These are phyloP conservation scores for Gossypium gossypioides DNA, from an alignment of 441 rosid species.

Conservation along the genomic window DNA sequence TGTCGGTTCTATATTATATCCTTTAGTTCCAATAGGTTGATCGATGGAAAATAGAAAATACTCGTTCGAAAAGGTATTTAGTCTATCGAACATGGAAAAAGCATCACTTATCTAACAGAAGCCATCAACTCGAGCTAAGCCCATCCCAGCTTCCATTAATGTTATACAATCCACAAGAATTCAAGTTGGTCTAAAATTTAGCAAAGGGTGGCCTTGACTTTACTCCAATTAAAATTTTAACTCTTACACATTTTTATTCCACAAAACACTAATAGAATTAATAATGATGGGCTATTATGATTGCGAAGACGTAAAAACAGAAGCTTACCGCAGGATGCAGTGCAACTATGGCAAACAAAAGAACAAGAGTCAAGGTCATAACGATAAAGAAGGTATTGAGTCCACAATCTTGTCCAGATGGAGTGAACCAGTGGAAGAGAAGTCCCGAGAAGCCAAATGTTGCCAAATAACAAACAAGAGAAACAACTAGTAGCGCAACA, in stretches of 20 bases:
- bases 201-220: background rate
- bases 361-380: constrained; percentile 50
- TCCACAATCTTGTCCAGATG: constrained; percentile 92
- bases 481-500: constrained; percentile 55
- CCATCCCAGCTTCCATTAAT: background rate
- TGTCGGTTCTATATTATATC: background rate
- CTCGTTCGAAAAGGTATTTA: background rate
- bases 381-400: constrained; percentile 71
- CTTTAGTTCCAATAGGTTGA: background rate
- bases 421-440: constrained; percentile 88
- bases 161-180: background rate
- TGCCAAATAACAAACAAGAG: constrained; percentile 69
- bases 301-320: background rate
- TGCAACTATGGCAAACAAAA: constrained; percentile 62
- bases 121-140: background rate
- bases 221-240: background rate
- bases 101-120: background rate
- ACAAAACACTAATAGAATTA: background rate
- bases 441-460: constrained; percentile 82
- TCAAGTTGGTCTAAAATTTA: background rate
- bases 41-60: background rate
- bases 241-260: background rate
- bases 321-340: constrained; percentile 82
- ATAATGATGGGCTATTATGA: background rate
- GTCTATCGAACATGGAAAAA: background rate